Conservation (phyloP, 371 early-diverging fungal species). For the Actinomortierella wolfii region DNA sequence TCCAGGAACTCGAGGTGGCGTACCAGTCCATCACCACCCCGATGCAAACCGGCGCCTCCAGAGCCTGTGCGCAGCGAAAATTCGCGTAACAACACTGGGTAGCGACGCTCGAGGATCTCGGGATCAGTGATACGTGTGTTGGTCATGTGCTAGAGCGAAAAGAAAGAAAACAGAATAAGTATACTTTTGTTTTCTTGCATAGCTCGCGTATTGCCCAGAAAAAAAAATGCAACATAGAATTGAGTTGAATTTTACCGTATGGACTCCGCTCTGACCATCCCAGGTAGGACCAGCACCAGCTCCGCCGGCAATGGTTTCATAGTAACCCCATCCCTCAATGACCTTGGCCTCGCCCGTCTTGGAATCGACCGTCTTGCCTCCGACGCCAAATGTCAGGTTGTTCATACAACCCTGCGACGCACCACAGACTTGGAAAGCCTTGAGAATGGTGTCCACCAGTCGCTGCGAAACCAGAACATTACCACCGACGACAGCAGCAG, state of each 20-base stretch:
- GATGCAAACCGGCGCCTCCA: conserved; percentile 81
- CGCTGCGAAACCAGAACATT: conserved; percentile 96
- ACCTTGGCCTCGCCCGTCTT: conserved; percentile 49
- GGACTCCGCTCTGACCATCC: conserved; percentile 82
- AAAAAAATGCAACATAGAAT: background rate
- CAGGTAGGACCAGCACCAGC: conserved; percentile 89
- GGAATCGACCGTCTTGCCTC: conserved; percentile 56
- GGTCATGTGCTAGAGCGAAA: conserved; percentile 87
- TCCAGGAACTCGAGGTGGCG: conserved; percentile 85
- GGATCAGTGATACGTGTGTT: conserved; percentile 97
- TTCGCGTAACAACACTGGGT: conserved; percentile 88
- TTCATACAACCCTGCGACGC: conserved; percentile 96
- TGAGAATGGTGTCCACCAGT: conserved; percentile 89
- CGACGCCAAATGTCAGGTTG: conserved; percentile 94
- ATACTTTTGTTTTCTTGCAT: background rate
- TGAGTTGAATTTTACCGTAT: conserved; percentile 49
- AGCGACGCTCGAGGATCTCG: conserved; percentile 93
- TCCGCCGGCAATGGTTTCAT: conserved; percentile 92
- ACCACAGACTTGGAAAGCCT: conserved; percentile 90
- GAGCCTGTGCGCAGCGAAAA: conserved; percentile 82
- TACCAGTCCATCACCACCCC: conserved; percentile 90
- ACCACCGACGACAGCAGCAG: conserved; percentile 95
- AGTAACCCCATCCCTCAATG: conserved; percentile 90
- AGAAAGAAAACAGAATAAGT: conserved; percentile 3
- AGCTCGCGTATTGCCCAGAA: background rate